phyloP scores from a whole-genome alignment of 495 filamentous ascomycete species.

The Aspergillus egyptiacus region DNA sequence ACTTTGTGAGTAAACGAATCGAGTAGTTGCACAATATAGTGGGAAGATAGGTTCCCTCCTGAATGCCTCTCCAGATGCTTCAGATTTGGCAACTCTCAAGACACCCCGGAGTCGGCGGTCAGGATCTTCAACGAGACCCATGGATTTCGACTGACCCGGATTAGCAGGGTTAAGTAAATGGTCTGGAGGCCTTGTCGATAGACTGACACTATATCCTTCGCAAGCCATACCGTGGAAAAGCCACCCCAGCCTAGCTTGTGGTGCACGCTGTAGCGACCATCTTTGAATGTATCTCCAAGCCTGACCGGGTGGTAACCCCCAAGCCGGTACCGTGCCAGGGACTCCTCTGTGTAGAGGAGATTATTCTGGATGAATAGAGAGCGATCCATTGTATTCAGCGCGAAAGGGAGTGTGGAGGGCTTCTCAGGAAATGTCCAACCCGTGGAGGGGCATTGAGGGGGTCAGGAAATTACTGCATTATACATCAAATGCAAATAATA shows the following conservation, averaged over 20 bases:
- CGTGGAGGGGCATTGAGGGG: too few relatives aligned
- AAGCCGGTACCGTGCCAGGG: slow-evolving; percentile 17
- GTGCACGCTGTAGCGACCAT: slow-evolving; percentile 75
- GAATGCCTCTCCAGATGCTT: slow-evolving; percentile 5
- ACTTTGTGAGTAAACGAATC: slow-evolving; percentile 35
- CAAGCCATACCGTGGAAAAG: slow-evolving; percentile 59
- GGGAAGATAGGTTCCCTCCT: slow-evolving; percentile 1
- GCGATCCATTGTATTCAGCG: not conserved
- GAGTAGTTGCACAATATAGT: slow-evolving; percentile 30
- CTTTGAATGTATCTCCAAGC: slow-evolving; percentile 78
- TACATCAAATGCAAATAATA: too few relatives aligned
- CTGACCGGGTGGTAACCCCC: slow-evolving; percentile 79
- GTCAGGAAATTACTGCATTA: too few relatives aligned
- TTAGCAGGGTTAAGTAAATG: too few relatives aligned
- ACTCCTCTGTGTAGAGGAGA: slow-evolving; percentile 19
- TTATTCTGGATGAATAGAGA: slow-evolving; percentile 10
- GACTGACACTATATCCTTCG: slow-evolving; percentile 17
- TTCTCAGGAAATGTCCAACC: too few relatives aligned
- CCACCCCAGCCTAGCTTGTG: slow-evolving; percentile 78
- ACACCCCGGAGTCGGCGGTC: slow-evolving; percentile 17
- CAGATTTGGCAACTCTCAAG: slow-evolving; percentile 17
- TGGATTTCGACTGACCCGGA: slow-evolving; percentile 8
- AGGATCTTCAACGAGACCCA: slow-evolving; percentile 38
- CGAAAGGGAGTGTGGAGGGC: too few relatives aligned
- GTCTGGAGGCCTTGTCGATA: too few relatives aligned